A percentile compares a stretch with the other conserved stretches of the same genome.
These are phyloP conservation scores for Gloeopeniophorella convolvens DNA, from an alignment of 768 basidiomycete genomes.

Conservation along the genomic window DNA sequence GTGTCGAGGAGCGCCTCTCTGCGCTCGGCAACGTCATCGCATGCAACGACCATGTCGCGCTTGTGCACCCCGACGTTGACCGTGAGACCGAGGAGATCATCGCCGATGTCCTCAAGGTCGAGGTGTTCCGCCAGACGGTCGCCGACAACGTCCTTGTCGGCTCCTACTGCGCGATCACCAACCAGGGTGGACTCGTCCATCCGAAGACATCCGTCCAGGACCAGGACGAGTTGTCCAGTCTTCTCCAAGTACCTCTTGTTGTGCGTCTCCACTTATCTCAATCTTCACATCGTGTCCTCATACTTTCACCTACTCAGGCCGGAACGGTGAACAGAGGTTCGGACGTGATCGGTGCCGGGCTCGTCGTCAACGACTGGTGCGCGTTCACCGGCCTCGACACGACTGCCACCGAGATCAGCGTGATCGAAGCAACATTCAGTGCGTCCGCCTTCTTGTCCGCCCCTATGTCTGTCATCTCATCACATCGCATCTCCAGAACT, in stretches of 20 bases:
- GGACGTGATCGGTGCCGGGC: slow-evolving; percentile 94
- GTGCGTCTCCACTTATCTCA: slow-evolving; percentile 43
- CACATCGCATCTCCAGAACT: slow-evolving; percentile 35
- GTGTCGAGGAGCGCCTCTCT: slow-evolving; percentile 94
- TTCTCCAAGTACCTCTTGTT: slow-evolving; percentile 92
- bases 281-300: slow-evolving; percentile 2
- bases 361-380: slow-evolving; percentile 99
- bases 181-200: slow-evolving; percentile 97
- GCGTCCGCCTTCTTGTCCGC: slow-evolving; percentile 27
- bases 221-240: slow-evolving; percentile 91
- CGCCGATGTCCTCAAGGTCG: slow-evolving; percentile 97
- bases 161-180: slow-evolving; percentile 90
- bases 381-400: slow-evolving; percentile 99
- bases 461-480: neutral
- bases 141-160: slow-evolving; percentile 97
- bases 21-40: slow-evolving; percentile 98
- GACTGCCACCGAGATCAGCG: slow-evolving; percentile 98
- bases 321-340: slow-evolving; percentile 98
- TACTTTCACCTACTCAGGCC: slow-evolving; percentile 46
- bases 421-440: slow-evolving; percentile 98
- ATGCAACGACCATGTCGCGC: slow-evolving; percentile 97
- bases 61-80: slow-evolving; percentile 97
- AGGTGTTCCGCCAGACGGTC: slow-evolving; percentile 96
- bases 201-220: slow-evolving; percentile 96
- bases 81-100: slow-evolving; percentile 99